Base-by-base conservation (phyloP, 176 grass and related monocot genomes). In the Cenchrus fungigraminus region DNA sequence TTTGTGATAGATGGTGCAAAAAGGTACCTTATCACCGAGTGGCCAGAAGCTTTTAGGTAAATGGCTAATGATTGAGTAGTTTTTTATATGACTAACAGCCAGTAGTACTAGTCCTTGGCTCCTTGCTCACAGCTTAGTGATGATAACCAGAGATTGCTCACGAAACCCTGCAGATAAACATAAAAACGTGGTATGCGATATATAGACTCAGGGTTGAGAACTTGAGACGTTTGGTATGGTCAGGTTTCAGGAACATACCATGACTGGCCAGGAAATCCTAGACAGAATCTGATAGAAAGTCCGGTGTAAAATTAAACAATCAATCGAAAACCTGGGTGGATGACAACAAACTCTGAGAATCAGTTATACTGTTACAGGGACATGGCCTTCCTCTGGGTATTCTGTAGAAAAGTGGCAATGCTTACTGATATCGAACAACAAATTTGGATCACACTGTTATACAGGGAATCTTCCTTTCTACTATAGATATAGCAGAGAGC, bases 11-110 rank as follows among this genome's bases (percentile, higher is more conserved):
- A 63, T 46, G 78, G 34, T 73, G 68, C 50, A 74, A 83, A 79
- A 79, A 25, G 25, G 73, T 59, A 57, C 50, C 20, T 73, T 73
- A 31, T 72, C 49, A 73, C 50, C 59, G 44, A 83, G 51, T 78
- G 68, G 54, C 14, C 31, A 31, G 42, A 70, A 73, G 50, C 79
- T 79, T 86, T 73, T 60, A 59, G 66, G 51, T 42, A 78, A 53
- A 87, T 78, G 51, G 67, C 63, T 16, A 19, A 73, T 71, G 42
- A 86, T 82, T 6, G 68, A 50, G 58, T 68, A 78, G 17, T 81
- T 81, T 71, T 80, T 74, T 25, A 50, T 49, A 71, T 59, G 73
- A 81, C 64, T 51, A 46, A 73, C 73, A 44, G 45, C 45, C 45
- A 84, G 88, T 70, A 75, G 66, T 45, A 83, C 52, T 34, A 68